phyloP scores from a whole-genome alignment of 2,329 filamentous ascomycete genomes.

The Claviceps sp. region DNA sequence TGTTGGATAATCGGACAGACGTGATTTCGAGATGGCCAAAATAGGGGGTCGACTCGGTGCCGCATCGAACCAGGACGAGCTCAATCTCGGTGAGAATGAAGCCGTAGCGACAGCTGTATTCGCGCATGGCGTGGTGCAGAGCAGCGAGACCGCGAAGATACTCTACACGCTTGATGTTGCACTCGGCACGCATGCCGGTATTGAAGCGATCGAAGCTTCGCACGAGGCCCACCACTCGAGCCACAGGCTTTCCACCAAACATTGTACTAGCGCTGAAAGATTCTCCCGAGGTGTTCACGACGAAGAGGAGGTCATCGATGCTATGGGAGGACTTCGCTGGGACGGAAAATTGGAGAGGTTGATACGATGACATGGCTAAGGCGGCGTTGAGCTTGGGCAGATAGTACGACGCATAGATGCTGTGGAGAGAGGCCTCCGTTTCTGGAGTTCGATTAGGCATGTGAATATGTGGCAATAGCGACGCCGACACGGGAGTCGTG shows the following conservation, averaged over 20 bases:
- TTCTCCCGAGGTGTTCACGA: constrained; percentile 48
- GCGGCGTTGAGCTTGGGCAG: constrained; percentile 79
- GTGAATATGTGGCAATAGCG: constrained; percentile 45
- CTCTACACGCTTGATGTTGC: constrained; percentile 71
- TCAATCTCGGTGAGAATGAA: constrained; percentile 97
- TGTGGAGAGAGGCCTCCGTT: constrained; percentile 62
- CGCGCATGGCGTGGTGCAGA: constrained; percentile 82
- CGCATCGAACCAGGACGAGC: constrained; percentile 77
- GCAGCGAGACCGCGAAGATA: constrained; percentile 80
- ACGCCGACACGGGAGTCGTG: constrained; percentile 49
- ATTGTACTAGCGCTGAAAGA: constrained; percentile 39
- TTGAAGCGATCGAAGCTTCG: constrained; percentile 92
- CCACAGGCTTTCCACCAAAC: constrained; percentile 33
- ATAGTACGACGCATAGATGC: constrained; percentile 65
- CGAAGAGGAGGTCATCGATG: constrained; percentile 44
- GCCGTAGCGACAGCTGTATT: constrained; percentile 83
- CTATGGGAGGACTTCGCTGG: constrained; percentile 19
- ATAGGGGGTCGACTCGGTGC: constrained; percentile 56
- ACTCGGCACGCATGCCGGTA: constrained; percentile 80
- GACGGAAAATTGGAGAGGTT: constrained; percentile 41
- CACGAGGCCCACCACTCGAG: constrained; percentile 67
- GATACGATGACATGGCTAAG: constrained; percentile 59
- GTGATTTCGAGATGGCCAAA: constrained; percentile 80
- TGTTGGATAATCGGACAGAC: constrained; percentile 41
- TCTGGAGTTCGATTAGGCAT: constrained; percentile 55